phyloP scores from a whole-genome alignment of 2,329 filamentous ascomycete genomes.

The Fusarium sterilihyphosum region DNA sequence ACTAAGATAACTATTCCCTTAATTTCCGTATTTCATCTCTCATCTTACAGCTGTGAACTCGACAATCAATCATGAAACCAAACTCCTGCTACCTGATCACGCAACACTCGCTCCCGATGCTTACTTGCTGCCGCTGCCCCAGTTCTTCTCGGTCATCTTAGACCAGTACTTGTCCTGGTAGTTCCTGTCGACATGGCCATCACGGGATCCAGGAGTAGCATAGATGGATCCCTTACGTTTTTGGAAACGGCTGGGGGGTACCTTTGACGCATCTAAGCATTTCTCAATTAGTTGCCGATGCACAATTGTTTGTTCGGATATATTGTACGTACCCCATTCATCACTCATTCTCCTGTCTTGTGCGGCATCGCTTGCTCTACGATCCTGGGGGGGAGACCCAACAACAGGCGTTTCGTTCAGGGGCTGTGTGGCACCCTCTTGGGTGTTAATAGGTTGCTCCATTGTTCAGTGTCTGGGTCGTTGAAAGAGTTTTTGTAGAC shows the following conservation, averaged over 20 bases:
- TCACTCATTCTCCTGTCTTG: constrained; percentile 52
- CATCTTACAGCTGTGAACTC: constrained; percentile 19
- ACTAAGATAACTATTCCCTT: constrained; percentile 24
- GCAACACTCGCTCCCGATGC: neutral
- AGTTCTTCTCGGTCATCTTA: constrained; percentile 64
- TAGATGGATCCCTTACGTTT: constrained; percentile 76
- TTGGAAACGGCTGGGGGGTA: constrained; percentile 74
- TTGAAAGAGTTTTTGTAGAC: neutral
- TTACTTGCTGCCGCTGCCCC: constrained; percentile 49
- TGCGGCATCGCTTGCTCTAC: constrained; percentile 35
- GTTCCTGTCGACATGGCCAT: constrained; percentile 71
- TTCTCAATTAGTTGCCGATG: neutral
- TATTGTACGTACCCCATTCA: constrained; percentile 58
- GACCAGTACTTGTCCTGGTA: constrained; percentile 69
- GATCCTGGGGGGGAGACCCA: constrained; percentile 30
- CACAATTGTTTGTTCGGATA: neutral
- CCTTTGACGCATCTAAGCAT: constrained; percentile 69
- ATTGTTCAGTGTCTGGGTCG: constrained; percentile 13
- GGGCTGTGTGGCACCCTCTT: constrained; percentile 39
- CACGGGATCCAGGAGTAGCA: constrained; percentile 70
- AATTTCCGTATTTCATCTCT: constrained; percentile 4
- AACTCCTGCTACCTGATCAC: neutral
- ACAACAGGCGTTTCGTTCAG: constrained; percentile 47
- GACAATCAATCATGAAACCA: neutral
- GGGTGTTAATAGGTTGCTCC: constrained; percentile 41